phyloP scores from a whole-genome alignment of 305 asterid genomes.

The Fraxinus albicans region DNA sequence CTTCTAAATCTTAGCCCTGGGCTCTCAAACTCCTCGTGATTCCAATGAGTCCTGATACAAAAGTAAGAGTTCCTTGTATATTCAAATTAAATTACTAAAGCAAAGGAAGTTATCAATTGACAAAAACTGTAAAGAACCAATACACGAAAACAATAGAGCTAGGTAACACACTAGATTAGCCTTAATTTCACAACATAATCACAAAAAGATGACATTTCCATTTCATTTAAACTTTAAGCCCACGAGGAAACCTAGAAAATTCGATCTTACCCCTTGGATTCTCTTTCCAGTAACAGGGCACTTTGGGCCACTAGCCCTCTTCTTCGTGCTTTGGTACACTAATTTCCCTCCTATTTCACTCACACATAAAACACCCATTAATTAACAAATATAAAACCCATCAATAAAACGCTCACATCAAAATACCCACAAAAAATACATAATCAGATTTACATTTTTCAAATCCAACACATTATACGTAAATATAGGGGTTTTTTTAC shows the following conservation, averaged over 20 bases:
- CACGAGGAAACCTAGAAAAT: neutral
- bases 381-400: neutral
- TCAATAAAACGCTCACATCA: neutral
- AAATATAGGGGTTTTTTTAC: conserved; percentile 14
- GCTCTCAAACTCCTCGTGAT: neutral
- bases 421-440: neutral
- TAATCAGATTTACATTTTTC: neutral
- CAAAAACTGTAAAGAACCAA: neutral
- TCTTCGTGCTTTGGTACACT: conserved; percentile 76
- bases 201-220: neutral
- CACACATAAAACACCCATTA: neutral
- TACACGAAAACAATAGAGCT: neutral
- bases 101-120: neutral
- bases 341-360: conserved; percentile 63
- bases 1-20: neutral
- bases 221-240: neutral
- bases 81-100: neutral
- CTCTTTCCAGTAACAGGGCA: conserved; percentile 90
- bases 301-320: conserved; percentile 84
- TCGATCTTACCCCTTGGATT: conserved; percentile 68
- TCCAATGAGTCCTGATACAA: neutral
- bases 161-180: neutral
- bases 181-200: neutral
- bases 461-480: neutral
- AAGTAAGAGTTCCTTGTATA: neutral